Percentiles rank a stretch among this genome's conserved stretches.
phyloP scores from a whole-genome alignment of 257 asterid genomes.

The Cordia subcordata region DNA sequence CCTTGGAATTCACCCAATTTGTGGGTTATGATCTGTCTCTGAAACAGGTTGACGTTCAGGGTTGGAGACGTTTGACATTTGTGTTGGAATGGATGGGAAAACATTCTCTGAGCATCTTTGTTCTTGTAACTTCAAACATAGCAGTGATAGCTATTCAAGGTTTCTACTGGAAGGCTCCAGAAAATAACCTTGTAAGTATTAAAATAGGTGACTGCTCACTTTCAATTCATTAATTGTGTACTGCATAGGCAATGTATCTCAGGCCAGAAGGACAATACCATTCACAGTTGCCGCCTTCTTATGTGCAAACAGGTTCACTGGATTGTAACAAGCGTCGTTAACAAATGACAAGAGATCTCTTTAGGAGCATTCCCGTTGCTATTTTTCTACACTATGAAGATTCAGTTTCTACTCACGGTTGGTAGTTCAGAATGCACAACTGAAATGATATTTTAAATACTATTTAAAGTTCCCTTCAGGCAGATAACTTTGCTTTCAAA shows the following conservation, averaged over 20 bases:
- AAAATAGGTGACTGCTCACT: background rate
- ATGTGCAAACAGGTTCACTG: constrained; percentile 40
- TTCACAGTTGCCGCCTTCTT: background rate
- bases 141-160: constrained; percentile 64
- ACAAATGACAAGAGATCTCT: background rate
- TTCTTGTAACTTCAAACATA: constrained; percentile 67
- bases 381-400: too few species aligned
- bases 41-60: constrained; percentile 64
- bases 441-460: too few species aligned
- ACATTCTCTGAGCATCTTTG: constrained; percentile 58
- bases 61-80: constrained; percentile 54
- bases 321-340: constrained; percentile 30
- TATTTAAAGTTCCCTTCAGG: too few species aligned
- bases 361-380: too few species aligned
- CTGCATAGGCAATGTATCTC: too few species aligned
- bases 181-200: constrained; percentile 63
- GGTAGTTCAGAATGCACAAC: too few species aligned
- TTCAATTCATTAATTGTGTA: too few species aligned
- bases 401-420: background rate
- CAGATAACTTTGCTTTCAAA: too few species aligned
- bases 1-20: background rate
- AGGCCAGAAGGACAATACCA: background rate
- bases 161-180: constrained; percentile 56
- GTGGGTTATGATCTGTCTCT: background rate
- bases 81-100: constrained; percentile 74